Base-by-base conservation (phyloP, 805 yeast species). In the Candida wancherniae region DNA sequence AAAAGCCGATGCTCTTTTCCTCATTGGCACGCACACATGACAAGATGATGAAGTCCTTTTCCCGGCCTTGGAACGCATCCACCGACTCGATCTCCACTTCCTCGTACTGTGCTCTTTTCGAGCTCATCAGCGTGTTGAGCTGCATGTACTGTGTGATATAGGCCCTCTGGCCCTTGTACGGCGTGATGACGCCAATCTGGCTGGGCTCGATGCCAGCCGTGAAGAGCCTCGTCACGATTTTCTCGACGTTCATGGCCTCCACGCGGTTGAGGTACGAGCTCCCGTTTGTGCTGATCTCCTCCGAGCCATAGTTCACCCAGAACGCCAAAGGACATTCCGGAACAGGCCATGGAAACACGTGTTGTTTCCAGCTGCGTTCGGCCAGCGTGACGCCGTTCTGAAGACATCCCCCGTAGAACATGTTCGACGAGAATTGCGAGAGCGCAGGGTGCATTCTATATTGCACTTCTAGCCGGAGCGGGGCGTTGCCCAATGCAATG, bases 371-470 rank as follows among this genome's bases (percentile, higher is more conserved):
- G 9, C 71, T 61, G 39, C 96, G 70, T 40, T 85, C 80, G 31
- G 77, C 84, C 19, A 75, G 69, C 2, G 92, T 81, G 10, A 88
- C 94, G 44, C 97, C 96, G 52, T 88, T 87, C 55, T 87, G 96
- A 45, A 88, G 70, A 24, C 82, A 71, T 18, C 97, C 97, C 47
- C 88, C 96, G 55, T 88, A 88, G 50, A 86, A 88, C 84, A 84
- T 80, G 53, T 86, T 85, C 45, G 90, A 78, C 16, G 96, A 81
- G 52, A 86, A 88, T 48, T 85, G 95, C 42, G 90, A 75, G 31
- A 88, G 59, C 39, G 79, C 69, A 6, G 97, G 97, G 51, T 88
- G 82, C 97, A 88, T 88, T 62, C 97, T 80, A 58, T 88, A 88
- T 57, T 88, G 97, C 19, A 87, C 95, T 45, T 85, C 94, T 32